Base-by-base conservation (phyloP, 176 grass and related monocot genomes). In the Lolium perenne region DNA sequence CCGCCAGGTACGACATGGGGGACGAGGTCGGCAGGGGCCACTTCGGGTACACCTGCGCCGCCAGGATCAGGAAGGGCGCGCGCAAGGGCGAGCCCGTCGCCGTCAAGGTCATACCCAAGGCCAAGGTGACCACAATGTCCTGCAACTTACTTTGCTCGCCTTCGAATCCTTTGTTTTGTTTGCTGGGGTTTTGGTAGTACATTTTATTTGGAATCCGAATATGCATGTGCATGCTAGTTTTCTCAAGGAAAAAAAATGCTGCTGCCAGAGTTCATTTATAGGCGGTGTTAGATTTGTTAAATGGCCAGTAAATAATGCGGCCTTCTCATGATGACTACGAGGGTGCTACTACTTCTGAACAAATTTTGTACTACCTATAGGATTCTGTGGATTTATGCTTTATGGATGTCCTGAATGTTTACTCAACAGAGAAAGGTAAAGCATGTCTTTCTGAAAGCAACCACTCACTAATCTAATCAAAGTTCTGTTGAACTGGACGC, bases 91-190 rank as follows among this genome's bases (percentile, higher is more conserved):
- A 90, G 13, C 48, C 79, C 0, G 80, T 87, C 75, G 84, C 84
- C 25, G 71, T 93, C 71, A 95, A 95, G 81, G 91, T 95, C 86
- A 95, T 95, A 54, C 93, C 93, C 38, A 95, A 93, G 85, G 84
- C 91, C 43, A 93, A 95, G 93, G 93, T 95, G 51, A 84, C 0
- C 43, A 23, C 18, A 7, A 73, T 29, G 58, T 47, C 11, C 26
- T 64, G 86, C 47, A 86, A 50, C 26, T 17, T 35, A 35, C 16
- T 16, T 56, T 55, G 17, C 53, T 20, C 10, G 11, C 40, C 1
- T 22, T 35, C 14, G 15, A 0, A 48, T 32, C 32, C 32, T 23
- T 84, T 84, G 12, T 68, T 74, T 46, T 57, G 1, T 74, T 46
- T 57, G 1, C 10, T 84, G 18, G 25, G 47, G 43, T 74, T 6